Percentiles rank a stretch among this genome's conserved stretches.
phyloP scores from a whole-genome alignment of 2,329 filamentous ascomycete species.

The Aureobasidium sp. region DNA sequence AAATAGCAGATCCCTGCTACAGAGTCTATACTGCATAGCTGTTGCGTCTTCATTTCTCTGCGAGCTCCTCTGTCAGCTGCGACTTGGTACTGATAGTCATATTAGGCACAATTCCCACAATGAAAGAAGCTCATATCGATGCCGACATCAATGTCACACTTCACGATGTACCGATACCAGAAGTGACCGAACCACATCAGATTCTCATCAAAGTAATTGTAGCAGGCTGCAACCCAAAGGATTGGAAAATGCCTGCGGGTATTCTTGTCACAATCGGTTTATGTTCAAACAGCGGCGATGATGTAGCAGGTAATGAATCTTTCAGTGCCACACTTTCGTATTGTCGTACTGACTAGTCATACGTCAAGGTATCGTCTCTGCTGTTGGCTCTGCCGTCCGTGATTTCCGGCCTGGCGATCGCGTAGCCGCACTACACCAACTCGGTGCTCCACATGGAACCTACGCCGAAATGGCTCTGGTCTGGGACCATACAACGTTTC shows the following conservation, averaged over 20 bases:
- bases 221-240: slow-evolving; percentile 13
- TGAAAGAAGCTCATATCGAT: not conserved
- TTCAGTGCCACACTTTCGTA: not conserved
- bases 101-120: not conserved
- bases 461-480: slow-evolving; percentile 37
- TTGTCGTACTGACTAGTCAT: not conserved
- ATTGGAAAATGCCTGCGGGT: slow-evolving; percentile 13
- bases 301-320: not conserved
- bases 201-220: slow-evolving; percentile 12
- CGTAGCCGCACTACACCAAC: slow-evolving; percentile 28
- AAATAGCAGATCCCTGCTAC: not conserved
- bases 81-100: not conserved
- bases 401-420: slow-evolving; percentile 18
- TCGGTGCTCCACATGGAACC: slow-evolving; percentile 26
- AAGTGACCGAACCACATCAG: not conserved
- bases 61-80: not conserved
- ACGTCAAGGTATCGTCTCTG: slow-evolving; percentile 12
- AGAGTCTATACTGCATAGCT: not conserved
- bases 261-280: slow-evolving; percentile 1
- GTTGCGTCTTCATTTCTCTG: not conserved
- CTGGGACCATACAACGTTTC: slow-evolving; percentile 34
- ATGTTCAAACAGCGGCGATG: not conserved
- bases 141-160: not conserved
- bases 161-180: not conserved
- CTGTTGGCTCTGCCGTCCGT: slow-evolving; percentile 16